phyloP scores from a whole-genome alignment of 768 basidiomycete genomes.

The Tephrocybe sp. region DNA sequence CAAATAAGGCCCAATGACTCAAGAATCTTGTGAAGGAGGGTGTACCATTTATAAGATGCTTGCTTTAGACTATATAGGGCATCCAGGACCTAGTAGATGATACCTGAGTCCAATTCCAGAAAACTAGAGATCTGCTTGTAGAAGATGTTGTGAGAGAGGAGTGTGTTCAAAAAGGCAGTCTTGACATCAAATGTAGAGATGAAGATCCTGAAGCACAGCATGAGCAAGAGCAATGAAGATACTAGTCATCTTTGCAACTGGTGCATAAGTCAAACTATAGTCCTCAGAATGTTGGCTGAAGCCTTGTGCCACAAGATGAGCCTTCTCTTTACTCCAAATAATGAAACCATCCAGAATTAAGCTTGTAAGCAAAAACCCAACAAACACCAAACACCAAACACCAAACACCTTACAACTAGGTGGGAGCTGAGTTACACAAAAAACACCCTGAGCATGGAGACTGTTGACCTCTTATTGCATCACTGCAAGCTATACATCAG shows the following conservation, averaged over 20 bases:
- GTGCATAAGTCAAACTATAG: slow-evolving; percentile 33
- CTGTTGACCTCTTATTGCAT: no score
- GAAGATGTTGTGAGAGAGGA: slow-evolving; percentile 19
- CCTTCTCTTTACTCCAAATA: slow-evolving; percentile 24
- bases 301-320: slow-evolving; percentile 24
- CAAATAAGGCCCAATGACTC: slow-evolving; percentile 14
- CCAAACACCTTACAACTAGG: no score
- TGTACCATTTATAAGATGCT: background rate
- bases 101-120: slow-evolving; percentile 13
- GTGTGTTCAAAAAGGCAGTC: slow-evolving; percentile 25
- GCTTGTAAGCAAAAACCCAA: slow-evolving; percentile 41
- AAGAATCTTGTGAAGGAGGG: slow-evolving; percentile 3
- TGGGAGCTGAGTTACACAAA: no score
- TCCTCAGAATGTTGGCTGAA: slow-evolving; percentile 30
- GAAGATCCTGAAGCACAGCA: slow-evolving; percentile 14
- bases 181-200: slow-evolving; percentile 29
- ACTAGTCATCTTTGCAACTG: slow-evolving; percentile 23
- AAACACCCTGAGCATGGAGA: no score
- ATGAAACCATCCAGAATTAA: slow-evolving; percentile 33
- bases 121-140: slow-evolving; percentile 7
- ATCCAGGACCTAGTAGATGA: background rate
- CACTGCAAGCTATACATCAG: no score
- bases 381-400: slow-evolving; percentile 27
- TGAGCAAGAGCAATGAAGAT: slow-evolving; percentile 8
- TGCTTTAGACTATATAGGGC: background rate